Percentiles rank a stretch among this genome's conserved stretches.
Conservation (phyloP, 345 rosid genomes). For the Punica granatum region DNA sequence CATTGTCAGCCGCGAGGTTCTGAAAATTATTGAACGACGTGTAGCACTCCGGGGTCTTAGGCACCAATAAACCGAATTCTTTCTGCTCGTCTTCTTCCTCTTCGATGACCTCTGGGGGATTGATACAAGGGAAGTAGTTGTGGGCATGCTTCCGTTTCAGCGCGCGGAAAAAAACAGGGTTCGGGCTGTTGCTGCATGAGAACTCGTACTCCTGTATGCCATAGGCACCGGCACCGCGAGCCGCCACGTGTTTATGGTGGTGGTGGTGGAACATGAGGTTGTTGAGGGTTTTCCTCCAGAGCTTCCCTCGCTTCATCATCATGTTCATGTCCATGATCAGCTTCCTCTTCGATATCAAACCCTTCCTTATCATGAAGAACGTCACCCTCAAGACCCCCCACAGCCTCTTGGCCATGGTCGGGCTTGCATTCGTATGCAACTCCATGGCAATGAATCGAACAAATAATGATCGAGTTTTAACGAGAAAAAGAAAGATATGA, state of each 20-base stretch:
- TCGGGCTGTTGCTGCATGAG: slow-evolving; percentile 59
- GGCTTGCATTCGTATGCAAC: slow-evolving; percentile 10
- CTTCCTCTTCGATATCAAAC: slow-evolving; percentile 40
- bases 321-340: slow-evolving; percentile 51
- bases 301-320: slow-evolving; percentile 45
- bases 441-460: slow-evolving; percentile 16
- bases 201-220: slow-evolving; percentile 57
- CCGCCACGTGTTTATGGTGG: slow-evolving; percentile 13
- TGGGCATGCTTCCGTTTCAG: slow-evolving; percentile 27
- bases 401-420: slow-evolving; percentile 34
- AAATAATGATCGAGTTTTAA: background rate
- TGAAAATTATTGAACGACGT: slow-evolving; percentile 10
- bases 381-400: slow-evolving; percentile 43
- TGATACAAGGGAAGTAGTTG: slow-evolving; percentile 43
- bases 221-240: slow-evolving; percentile 26
- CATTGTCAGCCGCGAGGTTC: background rate
- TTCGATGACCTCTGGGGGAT: slow-evolving; percentile 25
- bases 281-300: slow-evolving; percentile 30
- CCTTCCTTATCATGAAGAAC: slow-evolving; percentile 43
- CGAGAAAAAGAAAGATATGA: background rate
- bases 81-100: slow-evolving; percentile 12
- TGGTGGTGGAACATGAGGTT: slow-evolving; percentile 32
- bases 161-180: slow-evolving; percentile 47
- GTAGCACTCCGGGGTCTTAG: slow-evolving; percentile 38
- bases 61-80: slow-evolving; percentile 10